A percentile compares a stretch with the other conserved stretches of the same genome.
These are phyloP conservation scores for Chytriomyces confervae DNA, from an alignment of 192 early-diverging fungal genomes.

Conservation along the genomic window DNA sequence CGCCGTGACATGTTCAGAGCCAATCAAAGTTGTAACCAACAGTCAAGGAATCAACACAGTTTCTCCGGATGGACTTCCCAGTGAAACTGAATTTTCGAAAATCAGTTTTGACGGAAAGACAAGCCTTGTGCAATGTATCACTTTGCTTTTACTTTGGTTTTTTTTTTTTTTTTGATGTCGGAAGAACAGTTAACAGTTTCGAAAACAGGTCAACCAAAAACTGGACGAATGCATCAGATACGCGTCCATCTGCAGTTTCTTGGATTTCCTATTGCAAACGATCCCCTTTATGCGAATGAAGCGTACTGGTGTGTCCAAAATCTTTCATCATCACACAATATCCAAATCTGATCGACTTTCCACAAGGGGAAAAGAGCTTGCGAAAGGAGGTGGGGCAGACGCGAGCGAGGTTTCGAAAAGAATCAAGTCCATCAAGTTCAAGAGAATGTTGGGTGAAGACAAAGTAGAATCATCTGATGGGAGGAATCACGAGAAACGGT, in stretches of 20 bases:
- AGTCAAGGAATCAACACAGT: conserved; percentile 91
- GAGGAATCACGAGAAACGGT: no score
- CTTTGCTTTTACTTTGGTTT: neutral
- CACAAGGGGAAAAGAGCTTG: conserved; percentile 51
- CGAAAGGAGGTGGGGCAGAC: conserved; percentile 49
- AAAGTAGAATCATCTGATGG: no score
- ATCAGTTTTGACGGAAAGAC: conserved; percentile 38
- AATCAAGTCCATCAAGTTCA: conserved; percentile 20
- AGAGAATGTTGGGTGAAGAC: neutral
- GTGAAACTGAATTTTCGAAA: conserved; percentile 74
- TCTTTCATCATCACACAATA: neutral
- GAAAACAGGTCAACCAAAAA: conserved; percentile 73
- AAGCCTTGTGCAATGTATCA: conserved; percentile 61
- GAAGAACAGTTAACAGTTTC: neutral
- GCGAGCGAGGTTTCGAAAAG: conserved; percentile 31
- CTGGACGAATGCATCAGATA: conserved; percentile 96
- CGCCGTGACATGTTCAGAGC: conserved; percentile 68
- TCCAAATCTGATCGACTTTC: neutral
- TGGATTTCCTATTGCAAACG: conserved; percentile 93
- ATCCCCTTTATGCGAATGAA: conserved; percentile 81
- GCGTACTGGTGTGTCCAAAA: conserved; percentile 62
- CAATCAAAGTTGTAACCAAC: conserved; percentile 81
- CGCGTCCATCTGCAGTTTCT: conserved; percentile 94
- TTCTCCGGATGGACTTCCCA: conserved; percentile 77
- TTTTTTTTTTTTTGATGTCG: neutral